Evolutionary conservation across 148 eudicot genomes (phyloP).

Genomic region (Spergularia marina): DNA sequence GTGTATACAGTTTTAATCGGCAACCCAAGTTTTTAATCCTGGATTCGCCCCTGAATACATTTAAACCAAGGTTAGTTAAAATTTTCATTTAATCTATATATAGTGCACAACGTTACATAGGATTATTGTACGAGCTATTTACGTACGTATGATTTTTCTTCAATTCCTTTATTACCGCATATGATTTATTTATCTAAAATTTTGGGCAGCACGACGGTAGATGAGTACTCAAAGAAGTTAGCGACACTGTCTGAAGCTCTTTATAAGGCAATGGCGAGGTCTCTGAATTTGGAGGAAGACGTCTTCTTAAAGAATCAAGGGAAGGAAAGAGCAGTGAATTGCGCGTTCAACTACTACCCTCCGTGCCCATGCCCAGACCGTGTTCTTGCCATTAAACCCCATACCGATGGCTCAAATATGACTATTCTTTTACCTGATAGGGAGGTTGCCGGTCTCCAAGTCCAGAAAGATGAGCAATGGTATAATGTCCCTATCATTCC

Average conservation of each 20-base stretch:
- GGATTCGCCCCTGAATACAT: too few species aligned
- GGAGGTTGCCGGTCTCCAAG: conserved; percentile 47
- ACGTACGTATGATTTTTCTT: too few species aligned
- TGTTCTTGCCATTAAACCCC: conserved; percentile 43
- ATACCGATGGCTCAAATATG: conserved; percentile 40
- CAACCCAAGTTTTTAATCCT: too few species aligned
- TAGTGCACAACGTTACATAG: too few species aligned
- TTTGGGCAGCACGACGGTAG: conserved; percentile 29
- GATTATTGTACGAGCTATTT: too few species aligned
- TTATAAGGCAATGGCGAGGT: conserved; percentile 40
- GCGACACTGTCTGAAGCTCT: conserved; percentile 13
- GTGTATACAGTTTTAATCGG: too few species aligned
- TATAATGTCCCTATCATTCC: conserved; percentile 40
- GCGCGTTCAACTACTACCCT: conserved; percentile 41
- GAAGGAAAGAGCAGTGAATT: conserved; percentile 13
- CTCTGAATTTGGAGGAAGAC: conserved; percentile 35
- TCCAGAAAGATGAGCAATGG: conserved; percentile 45
- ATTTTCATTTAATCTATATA: too few species aligned
- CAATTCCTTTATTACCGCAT: too few species aligned
- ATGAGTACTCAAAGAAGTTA: conserved; percentile 26
- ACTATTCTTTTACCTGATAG: conserved; percentile 33
- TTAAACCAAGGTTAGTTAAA: too few species aligned
- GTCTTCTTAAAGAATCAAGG: conserved; percentile 35
- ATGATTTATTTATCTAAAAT: too few species aligned
- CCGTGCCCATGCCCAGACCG: conserved; percentile 42